A percentile compares a stretch with the other conserved stretches of the same genome.
Conservation (phyloP, 2,329 filamentous ascomycete species). For the Hymenoscyphus fructigenus region DNA sequence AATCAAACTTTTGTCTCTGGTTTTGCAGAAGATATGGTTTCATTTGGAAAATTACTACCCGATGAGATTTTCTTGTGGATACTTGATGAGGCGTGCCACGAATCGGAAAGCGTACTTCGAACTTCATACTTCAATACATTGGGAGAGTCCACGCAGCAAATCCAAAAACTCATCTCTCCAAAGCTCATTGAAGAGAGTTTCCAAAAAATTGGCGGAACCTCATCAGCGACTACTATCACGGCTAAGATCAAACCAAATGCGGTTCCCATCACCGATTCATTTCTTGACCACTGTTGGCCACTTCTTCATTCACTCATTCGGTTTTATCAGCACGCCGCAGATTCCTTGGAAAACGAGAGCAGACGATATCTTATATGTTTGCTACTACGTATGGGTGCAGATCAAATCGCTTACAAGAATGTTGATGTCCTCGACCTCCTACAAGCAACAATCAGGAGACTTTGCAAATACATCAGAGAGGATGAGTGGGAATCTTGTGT, state of each 20-base stretch:
- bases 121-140: slow-evolving; percentile 59
- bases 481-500: slow-evolving; percentile 41
- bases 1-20: slow-evolving; percentile 63
- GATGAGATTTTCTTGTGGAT: slow-evolving; percentile 69
- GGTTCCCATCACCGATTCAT: slow-evolving; percentile 24
- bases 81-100: slow-evolving; percentile 55
- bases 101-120: slow-evolving; percentile 55
- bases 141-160: slow-evolving; percentile 31
- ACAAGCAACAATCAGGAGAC: slow-evolving; percentile 44
- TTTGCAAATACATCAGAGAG: slow-evolving; percentile 45
- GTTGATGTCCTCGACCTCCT: slow-evolving; percentile 43
- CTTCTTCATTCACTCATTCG: slow-evolving; percentile 27
- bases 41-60: slow-evolving; percentile 48
- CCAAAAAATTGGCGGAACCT: slow-evolving; percentile 54
- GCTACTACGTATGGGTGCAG: slow-evolving; percentile 55
- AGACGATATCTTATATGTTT: slow-evolving; percentile 43
- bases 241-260: slow-evolving; percentile 25
- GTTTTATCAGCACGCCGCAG: slow-evolving; percentile 29
- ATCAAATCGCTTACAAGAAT: slow-evolving; percentile 48
- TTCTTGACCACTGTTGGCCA: slow-evolving; percentile 28
- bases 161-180: slow-evolving; percentile 44
- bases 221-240: slow-evolving; percentile 41
- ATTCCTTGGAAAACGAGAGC: slow-evolving; percentile 27
- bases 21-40: slow-evolving; percentile 55
- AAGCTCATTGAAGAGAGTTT: slow-evolving; percentile 55